phyloP scores from a whole-genome alignment of 2,329 filamentous ascomycete genomes.

The Cytospora piceicola region DNA sequence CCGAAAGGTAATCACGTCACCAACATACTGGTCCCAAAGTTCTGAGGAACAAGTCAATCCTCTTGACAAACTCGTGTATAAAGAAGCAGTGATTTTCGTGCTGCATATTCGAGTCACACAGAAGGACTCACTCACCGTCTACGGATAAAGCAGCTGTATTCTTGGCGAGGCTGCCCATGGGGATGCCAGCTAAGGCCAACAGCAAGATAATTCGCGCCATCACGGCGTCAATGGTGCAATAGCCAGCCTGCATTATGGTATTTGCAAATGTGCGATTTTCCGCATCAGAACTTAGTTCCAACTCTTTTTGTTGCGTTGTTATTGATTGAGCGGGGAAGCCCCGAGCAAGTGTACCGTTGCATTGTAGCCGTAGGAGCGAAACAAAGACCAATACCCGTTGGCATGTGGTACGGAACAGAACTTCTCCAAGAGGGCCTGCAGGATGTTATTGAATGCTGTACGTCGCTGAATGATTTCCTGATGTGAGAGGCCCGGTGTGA shows the following conservation, averaged over 20 bases:
- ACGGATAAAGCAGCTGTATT: background rate
- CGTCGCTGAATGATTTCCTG: background rate
- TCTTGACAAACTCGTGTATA: background rate
- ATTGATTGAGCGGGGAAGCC: background rate
- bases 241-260: background rate
- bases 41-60: background rate
- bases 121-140: constrained; percentile 10
- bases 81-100: background rate
- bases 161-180: background rate
- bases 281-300: background rate
- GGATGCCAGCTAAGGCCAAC: background rate
- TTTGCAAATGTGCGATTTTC: background rate
- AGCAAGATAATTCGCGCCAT: background rate
- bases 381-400: background rate
- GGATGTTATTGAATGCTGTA: background rate
- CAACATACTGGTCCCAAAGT: constrained; percentile 16
- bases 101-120: background rate
- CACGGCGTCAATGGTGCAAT: no score
- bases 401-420: background rate
- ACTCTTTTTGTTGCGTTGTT: background rate
- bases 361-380: background rate
- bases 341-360: background rate
- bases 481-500: background rate
- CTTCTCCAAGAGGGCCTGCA: background rate
- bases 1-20: constrained; percentile 7